A percentile compares a stretch with the other conserved stretches of the same genome.
Evolutionary conservation across 805 yeast genomes (phyloP).

Genomic region (Kurtzmaniella cleridarum): DNA sequence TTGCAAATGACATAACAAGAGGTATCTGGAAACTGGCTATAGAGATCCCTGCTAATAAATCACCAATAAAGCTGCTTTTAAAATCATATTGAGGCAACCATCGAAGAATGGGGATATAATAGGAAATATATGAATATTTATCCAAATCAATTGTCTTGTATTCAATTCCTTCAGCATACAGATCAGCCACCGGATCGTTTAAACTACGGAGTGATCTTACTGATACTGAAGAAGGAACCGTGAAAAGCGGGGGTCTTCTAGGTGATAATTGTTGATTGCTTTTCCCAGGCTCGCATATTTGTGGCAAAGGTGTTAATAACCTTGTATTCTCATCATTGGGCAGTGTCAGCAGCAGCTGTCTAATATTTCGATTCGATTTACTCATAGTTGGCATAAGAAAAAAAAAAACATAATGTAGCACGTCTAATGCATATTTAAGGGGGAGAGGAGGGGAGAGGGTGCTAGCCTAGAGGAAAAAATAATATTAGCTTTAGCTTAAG

Average conservation of each 20-base stretch:
- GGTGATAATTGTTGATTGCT: neutral
- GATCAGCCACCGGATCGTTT: conserved; percentile 14
- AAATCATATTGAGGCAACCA: conserved; percentile 26
- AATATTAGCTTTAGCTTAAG: too few species aligned
- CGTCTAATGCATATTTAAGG: too few species aligned
- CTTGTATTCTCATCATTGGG: too few species aligned
- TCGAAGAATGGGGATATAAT: conserved; percentile 25
- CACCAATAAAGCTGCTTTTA: conserved; percentile 16
- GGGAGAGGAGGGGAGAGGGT: too few species aligned
- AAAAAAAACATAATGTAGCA: too few species aligned
- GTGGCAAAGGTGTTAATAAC: too few species aligned
- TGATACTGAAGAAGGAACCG: conserved; percentile 23
- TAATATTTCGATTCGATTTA: too few species aligned
- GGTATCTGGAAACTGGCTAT: conserved; percentile 32
- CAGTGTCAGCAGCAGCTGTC: too few species aligned
- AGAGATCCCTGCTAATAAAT: conserved; percentile 27
- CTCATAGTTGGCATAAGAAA: too few species aligned
- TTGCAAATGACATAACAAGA: conserved; percentile 65
- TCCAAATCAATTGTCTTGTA: conserved; percentile 11
- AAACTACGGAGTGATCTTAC: conserved; percentile 12
- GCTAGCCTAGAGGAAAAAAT: too few species aligned
- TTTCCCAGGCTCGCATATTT: too few species aligned
- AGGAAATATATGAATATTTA: conserved; percentile 22
- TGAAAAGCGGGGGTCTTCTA: conserved; percentile 20
- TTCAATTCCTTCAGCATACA: conserved; percentile 6